Evolutionary conservation across 371 early-diverging fungal species (phyloP), one percentile per base, ranked within the genome.

Genomic region (Mortierella sp.): DNA sequence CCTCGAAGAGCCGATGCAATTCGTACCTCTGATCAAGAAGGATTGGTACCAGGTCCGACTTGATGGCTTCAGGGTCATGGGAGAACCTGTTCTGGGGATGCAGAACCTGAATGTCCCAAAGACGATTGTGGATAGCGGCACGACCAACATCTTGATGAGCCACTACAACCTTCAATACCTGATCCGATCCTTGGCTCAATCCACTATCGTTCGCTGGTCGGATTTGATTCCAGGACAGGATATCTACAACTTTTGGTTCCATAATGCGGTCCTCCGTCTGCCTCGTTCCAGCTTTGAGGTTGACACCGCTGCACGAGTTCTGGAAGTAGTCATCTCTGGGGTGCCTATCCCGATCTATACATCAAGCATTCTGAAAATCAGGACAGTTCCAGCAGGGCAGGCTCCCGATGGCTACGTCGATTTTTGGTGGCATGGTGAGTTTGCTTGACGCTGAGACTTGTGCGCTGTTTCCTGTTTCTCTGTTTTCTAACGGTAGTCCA

Each of bases 91-190:
- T 10, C 54, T 44, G 8, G 73, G 78, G 27, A 65, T 71, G 61
- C 57, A 64, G 41, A 60, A 79, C 48, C 39, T 79, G 37, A 79
- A 79, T 52, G 4, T 57, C 16, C 82, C 80, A 13, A 67, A 78
- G 53, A 59, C 80, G 6, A 81, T 81, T 43, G 64, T 81, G 6
- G 82, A 81, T 19, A 78, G 74, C 13, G 82, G 82, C 7, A 78
- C 77, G 37, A 81, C 76, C 29, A 79, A 81, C 43, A 71, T 72
- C 65, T 54, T 67, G 62, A 79, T 73, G 79, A 71, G 73, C 40
- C 63, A 66, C 41, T 76, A 76, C 43, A 80, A 79, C 49, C 60
- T 82, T 7, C 70, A 72, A 39, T 54, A 54, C 46, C 45, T 82
- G 49, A 64, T 80, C 10, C 60, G 40, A 12, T 63, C 82, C 16